Evolutionary conservation across 345 rosid species (phyloP).

Genomic region (Clausena lansium): DNA sequence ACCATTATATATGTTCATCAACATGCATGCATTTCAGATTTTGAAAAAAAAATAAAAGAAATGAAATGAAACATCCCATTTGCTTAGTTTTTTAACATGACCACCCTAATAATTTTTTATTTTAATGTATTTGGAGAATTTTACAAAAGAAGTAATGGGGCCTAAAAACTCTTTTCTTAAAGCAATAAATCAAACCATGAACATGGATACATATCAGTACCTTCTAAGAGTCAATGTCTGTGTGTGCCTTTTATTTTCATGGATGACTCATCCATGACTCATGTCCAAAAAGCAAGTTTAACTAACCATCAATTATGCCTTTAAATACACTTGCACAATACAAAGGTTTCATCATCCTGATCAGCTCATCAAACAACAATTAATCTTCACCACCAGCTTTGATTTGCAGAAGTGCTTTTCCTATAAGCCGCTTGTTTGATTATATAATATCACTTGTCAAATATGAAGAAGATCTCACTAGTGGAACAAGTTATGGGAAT

Average conservation of each 20-base stretch:
- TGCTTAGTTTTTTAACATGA: background rate
- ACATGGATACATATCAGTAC: background rate
- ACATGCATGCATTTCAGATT: background rate
- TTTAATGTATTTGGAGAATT: background rate
- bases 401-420: background rate
- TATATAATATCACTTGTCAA: background rate
- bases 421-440: background rate
- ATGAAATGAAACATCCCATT: background rate
- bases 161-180: background rate
- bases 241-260: background rate
- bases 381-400: background rate
- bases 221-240: background rate
- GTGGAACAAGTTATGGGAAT: constrained; percentile 26
- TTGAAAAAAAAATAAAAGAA: too few species aligned
- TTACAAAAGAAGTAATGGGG: background rate
- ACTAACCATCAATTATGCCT: constrained; percentile 3
- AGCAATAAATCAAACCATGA: background rate
- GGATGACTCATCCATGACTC: constrained; percentile 3
- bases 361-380: background rate
- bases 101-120: background rate
- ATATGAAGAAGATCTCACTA: constrained; percentile 29
- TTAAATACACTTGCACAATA: background rate
- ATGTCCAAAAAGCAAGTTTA: background rate
- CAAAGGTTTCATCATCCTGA: background rate
- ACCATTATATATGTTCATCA: background rate